Base-by-base conservation (phyloP, 2,329 filamentous ascomycete species). In the Xylaria polymorpha region DNA sequence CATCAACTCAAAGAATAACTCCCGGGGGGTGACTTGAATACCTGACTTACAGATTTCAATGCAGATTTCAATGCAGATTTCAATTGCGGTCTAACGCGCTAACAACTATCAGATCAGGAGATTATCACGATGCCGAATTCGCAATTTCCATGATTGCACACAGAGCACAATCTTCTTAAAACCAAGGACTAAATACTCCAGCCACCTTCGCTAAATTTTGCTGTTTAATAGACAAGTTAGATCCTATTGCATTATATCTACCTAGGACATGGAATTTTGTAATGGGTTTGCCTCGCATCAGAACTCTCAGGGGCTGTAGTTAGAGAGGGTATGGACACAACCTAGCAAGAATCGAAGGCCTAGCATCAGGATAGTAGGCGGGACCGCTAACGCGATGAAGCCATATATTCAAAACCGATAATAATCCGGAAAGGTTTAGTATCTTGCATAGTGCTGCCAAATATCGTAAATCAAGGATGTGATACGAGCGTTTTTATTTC, bases 21-120 rank as follows among this genome's bases (percentile, higher is more conserved):
- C 64, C 59, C 51, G 46, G 64, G 62, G 64, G 32, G 64, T 67
- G 64, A 67, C 20, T 67, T 58, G 58, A 57, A 62, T 58, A 62
- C 51, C 43, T 58, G 58, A 67, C 59, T 51, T 67, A 51, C 62
- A 66, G 69, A 71, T 71, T 10, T 64, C 53, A 50, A 64, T 35
- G 56, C n/a, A n/a, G n/a, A n/a, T n/a, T n/a, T n/a, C n/a, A n/a
- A n/a, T n/a, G 25, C 29, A 56, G 32, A 56, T 71, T 65, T 44
- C 69, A 65, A 71, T 70, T 67, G 70, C 64, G 70, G 69, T 71
- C 69, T 67, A 71, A 62, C 67, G 67, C 69, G 61, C 69, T 71
- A 70, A 67, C 69, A 71, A 71, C 67, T 71, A 67, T 63, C 61
- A 61, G 48, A 70, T 70, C 61, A 70, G 64, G 67, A 70, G 67